A percentile compares a stretch with the other conserved stretches of the same genome.
Evolutionary conservation across 2,329 filamentous ascomycete genomes (phyloP).

Genomic region (Aspergillus carbonarius): DNA sequence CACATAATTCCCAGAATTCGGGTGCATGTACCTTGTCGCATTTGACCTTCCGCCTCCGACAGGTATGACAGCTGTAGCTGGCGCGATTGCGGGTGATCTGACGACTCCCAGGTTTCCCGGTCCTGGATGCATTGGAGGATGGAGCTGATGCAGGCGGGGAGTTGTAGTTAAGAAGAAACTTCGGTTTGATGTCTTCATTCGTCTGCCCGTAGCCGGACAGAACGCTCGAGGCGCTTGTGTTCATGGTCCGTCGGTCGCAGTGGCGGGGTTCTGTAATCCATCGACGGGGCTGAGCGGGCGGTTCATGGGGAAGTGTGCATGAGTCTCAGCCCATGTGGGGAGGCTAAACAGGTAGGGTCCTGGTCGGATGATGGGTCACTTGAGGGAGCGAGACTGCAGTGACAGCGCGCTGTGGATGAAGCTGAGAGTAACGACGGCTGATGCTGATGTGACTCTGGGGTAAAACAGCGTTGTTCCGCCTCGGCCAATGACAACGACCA

Average conservation of each 20-base stretch:
- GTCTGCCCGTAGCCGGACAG: slow-evolving; percentile 14
- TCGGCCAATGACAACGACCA: slow-evolving; percentile 13
- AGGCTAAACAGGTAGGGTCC: background rate
- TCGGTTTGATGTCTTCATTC: slow-evolving; percentile 3
- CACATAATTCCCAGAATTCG: background rate
- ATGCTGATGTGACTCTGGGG: slow-evolving; percentile 12
- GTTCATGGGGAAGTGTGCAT: slow-evolving; percentile 13
- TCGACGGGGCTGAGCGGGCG: slow-evolving; percentile 12
- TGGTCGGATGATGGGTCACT: background rate
- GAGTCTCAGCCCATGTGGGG: slow-evolving; percentile 6
- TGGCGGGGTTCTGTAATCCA: slow-evolving; percentile 24
- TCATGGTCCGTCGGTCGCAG: slow-evolving; percentile 23
- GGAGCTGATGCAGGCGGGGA: slow-evolving; percentile 5
- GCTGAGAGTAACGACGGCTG: background rate
- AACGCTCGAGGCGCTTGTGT: slow-evolving; percentile 17
- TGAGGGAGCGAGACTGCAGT: background rate
- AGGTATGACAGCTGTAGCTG: slow-evolving; percentile 49
- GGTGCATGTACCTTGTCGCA: slow-evolving; percentile 40
- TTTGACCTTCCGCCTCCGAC: slow-evolving; percentile 49
- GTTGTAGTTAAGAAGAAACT: slow-evolving; percentile 8
- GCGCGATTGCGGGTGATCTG: slow-evolving; percentile 50
- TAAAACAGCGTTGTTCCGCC: slow-evolving; percentile 5
- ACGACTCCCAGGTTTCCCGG: slow-evolving; percentile 31
- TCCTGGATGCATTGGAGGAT: slow-evolving; percentile 3
- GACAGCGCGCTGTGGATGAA: slow-evolving; percentile 2